Base-by-base conservation (phyloP, 2,329 filamentous ascomycete species). In the Coniosporium tulheliwenetii region DNA sequence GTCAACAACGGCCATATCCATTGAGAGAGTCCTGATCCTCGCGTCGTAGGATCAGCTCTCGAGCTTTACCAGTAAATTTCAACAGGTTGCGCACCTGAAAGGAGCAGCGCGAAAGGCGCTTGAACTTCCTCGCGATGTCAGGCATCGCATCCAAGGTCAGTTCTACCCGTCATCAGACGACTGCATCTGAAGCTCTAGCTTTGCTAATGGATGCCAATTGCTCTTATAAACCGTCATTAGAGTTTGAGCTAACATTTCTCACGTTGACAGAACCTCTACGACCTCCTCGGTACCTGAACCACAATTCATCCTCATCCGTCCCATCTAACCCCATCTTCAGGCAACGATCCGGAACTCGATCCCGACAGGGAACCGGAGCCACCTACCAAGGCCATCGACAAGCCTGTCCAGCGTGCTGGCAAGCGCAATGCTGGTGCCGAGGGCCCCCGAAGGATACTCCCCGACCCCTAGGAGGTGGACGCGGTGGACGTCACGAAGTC, bases 331-430 rank as follows among this genome's bases (percentile, higher is more conserved):
- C 47, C 36, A 46, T 48, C 44, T 49, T 51, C 61, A 79, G 77
- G 77, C 64, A 80, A 81, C 64, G 76, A 80, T 61, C 74, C 72
- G 52, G 77, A 81, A 60, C 71, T 75, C 59, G 76, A 79, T 63
- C 74, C 75, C 62, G 85, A 89, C 67, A 78, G 79, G 67, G 72
- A 74, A 52, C 77, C 80, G 57, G 71, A 77, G 55, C 80, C 81
- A 61, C 87, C 86, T 56, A 79, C 84, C 56, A 91, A 85, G 77
- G 82, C 84, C 62, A 75, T 91, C 61, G 85, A 94, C 65, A 93
- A 91, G 78, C 75, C 78, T 51, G 66, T 71, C 52, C 70, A 77
- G 57, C 80, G 85, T 64, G 74, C 75, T 61, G 76, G 75, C 63
- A 95, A 95, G 81, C 85, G 85, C 70, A 87, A 89, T 69, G 81